Conservation (phyloP, 805 yeast species). For the Saccharomyces mikatae region DNA sequence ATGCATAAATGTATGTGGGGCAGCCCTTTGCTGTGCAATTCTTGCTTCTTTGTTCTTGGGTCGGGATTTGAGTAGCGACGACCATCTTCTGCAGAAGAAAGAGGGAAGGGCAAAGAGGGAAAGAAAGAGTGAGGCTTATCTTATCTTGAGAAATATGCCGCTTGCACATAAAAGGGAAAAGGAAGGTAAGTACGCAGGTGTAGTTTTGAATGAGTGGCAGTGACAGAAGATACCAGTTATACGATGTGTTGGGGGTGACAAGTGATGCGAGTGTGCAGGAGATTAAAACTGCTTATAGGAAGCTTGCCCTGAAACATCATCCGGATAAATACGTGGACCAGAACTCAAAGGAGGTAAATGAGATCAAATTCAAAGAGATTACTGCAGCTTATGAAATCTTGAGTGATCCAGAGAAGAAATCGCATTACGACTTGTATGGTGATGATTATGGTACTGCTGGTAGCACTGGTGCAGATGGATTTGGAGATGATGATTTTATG, state of each 20-base stretch:
- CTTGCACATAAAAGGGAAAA: background rate
- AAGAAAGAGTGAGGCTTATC: background rate
- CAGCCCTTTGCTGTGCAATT: background rate
- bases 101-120: background rate
- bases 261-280: slow-evolving; percentile 59
- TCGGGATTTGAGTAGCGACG: background rate
- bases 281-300: slow-evolving; percentile 77
- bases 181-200: background rate
- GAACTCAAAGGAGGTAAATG: slow-evolving; percentile 58
- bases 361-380: slow-evolving; percentile 72
- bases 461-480: slow-evolving; percentile 25
- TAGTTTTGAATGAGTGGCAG: background rate
- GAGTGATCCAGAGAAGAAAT: slow-evolving; percentile 57
- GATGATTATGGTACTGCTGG: slow-evolving; percentile 9
- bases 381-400: slow-evolving; percentile 79
- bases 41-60: background rate
- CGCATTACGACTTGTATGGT: slow-evolving; percentile 53
- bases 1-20: background rate
- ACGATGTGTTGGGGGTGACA: slow-evolving; percentile 65
- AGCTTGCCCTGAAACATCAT: slow-evolving; percentile 72
- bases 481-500: slow-evolving; percentile 68
- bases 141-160: background rate
- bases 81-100: background rate
- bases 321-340: slow-evolving; percentile 80
- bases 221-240: slow-evolving; percentile 23